These are phyloP conservation scores for Yamadazyma philogaea DNA, from an alignment of 805 yeast genomes.

Conservation along the genomic window DNA sequence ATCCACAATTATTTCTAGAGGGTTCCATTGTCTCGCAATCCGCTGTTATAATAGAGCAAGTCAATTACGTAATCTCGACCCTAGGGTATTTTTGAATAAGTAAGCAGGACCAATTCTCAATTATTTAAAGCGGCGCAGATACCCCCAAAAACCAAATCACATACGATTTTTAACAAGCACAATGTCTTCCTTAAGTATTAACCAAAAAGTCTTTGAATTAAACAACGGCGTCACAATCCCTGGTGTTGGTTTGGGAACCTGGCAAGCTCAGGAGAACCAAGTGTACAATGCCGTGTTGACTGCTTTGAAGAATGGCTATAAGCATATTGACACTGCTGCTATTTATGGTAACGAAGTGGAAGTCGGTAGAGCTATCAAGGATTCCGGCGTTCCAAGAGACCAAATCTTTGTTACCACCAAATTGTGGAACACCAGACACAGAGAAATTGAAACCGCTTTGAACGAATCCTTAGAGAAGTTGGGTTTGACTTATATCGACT, in stretches of 20 bases:
- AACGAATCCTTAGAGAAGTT: slow-evolving; percentile 58
- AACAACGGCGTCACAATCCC: slow-evolving; percentile 68
- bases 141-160: not conserved
- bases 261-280: slow-evolving; percentile 52
- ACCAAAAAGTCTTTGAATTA: slow-evolving; percentile 31
- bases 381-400: slow-evolving; percentile 60
- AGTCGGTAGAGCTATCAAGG: slow-evolving; percentile 54
- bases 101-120: not conserved
- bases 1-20: not conserved
- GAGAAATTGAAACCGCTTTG: slow-evolving; percentile 50
- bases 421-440: slow-evolving; percentile 56
- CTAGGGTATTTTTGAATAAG: too few species aligned
- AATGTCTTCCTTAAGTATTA: not conserved
- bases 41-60: not conserved
- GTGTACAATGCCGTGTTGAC: slow-evolving; percentile 55
- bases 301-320: slow-evolving; percentile 67
- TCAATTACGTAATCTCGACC: not conserved
- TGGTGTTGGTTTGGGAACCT: slow-evolving; percentile 71
- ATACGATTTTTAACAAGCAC: not conserved
- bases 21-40: not conserved
- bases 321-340: slow-evolving; percentile 78
- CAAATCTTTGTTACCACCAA: slow-evolving; percentile 73
- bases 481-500: slow-evolving; percentile 73
- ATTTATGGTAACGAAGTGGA: slow-evolving; percentile 63
- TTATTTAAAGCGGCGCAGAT: not conserved